A percentile compares a stretch with the other conserved stretches of the same genome.
Evolutionary conservation across 164 flowering plant species (phyloP).

Genomic region (Aristolochia fimbriata): DNA sequence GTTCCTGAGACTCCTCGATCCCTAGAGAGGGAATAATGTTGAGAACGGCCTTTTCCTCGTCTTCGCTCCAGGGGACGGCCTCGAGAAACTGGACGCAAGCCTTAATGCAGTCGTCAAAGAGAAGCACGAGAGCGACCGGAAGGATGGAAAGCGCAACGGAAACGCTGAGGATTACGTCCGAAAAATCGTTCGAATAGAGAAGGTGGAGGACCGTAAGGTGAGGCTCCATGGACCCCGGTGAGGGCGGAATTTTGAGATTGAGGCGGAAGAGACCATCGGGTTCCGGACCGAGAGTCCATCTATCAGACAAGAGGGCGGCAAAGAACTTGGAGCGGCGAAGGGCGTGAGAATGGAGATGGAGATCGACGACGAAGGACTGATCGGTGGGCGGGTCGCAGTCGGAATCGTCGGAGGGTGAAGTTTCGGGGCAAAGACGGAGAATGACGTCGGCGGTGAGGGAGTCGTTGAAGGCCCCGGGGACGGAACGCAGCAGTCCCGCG

Average conservation of each 20-base stretch:
- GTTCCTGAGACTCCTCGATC: conserved; percentile 53
- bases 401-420: conserved; percentile 6
- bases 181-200: conserved; percentile 46
- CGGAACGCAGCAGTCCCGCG: conserved; percentile 7
- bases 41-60: conserved; percentile 63
- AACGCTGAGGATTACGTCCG: conserved; percentile 20
- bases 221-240: conserved; percentile 19
- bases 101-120: conserved; percentile 71
- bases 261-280: conserved; percentile 9
- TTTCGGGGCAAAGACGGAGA: conserved; percentile 44
- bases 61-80: conserved; percentile 90
- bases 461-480: conserved; percentile 44
- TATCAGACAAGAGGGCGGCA: conserved; percentile 64
- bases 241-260: conserved; percentile 24
- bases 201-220: conserved; percentile 52
- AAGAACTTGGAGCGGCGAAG: conserved; percentile 60
- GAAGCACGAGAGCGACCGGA: conserved; percentile 63
- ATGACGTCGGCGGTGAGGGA: conserved; percentile 51
- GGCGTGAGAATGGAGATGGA: conserved; percentile 56
- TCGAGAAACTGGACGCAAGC: conserved; percentile 68
- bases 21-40: conserved; percentile 41
- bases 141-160: conserved; percentile 40
- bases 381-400: conserved; percentile 9
- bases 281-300: conserved; percentile 33
- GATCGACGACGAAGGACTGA: conserved; percentile 11